Evolutionary conservation across 805 yeast species (phyloP).

Genomic region (Sugiyamaella americana): DNA sequence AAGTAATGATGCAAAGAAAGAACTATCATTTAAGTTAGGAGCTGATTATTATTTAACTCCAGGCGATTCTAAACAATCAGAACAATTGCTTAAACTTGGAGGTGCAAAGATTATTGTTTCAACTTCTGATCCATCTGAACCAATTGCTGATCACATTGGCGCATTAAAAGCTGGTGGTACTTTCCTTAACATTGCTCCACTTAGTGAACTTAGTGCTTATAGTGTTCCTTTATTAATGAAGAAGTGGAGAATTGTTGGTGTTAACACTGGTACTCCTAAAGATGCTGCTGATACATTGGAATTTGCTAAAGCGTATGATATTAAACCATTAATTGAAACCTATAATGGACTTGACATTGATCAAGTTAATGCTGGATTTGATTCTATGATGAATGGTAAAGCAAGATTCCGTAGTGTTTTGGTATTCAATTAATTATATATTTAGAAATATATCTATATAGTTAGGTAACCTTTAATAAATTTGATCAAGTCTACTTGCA

Average conservation of each 20-base stretch:
- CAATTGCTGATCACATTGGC: neutral
- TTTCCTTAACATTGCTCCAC: neutral
- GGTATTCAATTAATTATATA: neutral
- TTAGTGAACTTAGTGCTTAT: too few species aligned
- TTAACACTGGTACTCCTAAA: constrained; percentile 4
- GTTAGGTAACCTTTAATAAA: too few species aligned
- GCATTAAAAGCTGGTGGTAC: neutral
- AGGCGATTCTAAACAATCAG: neutral
- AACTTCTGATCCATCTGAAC: neutral
- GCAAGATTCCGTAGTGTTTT: neutral
- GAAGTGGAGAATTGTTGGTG: neutral
- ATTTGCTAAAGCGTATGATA: neutral
- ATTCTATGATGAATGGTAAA: neutral
- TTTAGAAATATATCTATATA: too few species aligned
- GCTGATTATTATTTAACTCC: constrained; percentile 1
- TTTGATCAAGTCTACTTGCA: too few species aligned
- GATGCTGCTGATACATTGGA: constrained; percentile 1
- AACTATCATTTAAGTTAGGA: neutral
- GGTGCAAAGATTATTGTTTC: neutral
- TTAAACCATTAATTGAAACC: neutral
- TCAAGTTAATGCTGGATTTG: neutral
- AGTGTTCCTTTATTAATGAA: neutral
- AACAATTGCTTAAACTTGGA: neutral
- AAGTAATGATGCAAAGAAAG: neutral
- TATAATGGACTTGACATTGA: neutral